These are phyloP conservation scores for Hebeloma cylindrosporum DNA, from an alignment of 768 basidiomycete genomes.

Conservation along the genomic window DNA sequence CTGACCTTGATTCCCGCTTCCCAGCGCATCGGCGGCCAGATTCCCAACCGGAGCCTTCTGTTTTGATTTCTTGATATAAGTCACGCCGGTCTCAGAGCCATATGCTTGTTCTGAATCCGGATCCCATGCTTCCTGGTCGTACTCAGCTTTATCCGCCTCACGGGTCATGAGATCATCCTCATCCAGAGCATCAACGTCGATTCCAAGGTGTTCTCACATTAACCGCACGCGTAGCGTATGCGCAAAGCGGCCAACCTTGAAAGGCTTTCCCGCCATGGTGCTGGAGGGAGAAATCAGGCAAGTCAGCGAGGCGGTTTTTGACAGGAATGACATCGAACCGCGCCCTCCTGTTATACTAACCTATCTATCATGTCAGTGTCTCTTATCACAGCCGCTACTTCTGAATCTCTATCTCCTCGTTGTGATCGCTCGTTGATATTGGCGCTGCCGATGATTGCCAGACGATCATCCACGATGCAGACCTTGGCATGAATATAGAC, in stretches of 20 bases:
- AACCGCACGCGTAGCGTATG: conserved; percentile 90
- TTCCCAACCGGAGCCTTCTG: conserved; percentile 32
- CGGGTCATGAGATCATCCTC: conserved; percentile 68
- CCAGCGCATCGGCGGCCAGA: conserved; percentile 36
- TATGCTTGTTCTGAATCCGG: conserved; percentile 66
- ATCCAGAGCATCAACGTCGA: conserved; percentile 87
- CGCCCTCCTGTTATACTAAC: conserved; percentile 38
- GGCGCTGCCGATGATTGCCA: conserved; percentile 93
- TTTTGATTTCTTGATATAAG: conserved; percentile 39
- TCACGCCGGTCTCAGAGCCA: conserved; percentile 43
- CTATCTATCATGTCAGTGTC: conserved; percentile 98
- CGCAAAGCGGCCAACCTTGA: conserved; percentile 95
- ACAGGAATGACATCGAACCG: neutral
- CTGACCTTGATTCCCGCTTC: conserved; percentile 53
- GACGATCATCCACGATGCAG: conserved; percentile 90
- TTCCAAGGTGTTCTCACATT: conserved; percentile 95
- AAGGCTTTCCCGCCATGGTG: conserved; percentile 91
- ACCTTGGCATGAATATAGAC: conserved; percentile 91
- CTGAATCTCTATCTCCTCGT: conserved; percentile 95
- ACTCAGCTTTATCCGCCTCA: conserved; percentile 48
- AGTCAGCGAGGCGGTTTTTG: neutral
- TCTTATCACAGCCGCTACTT: conserved; percentile 87
- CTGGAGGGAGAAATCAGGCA: conserved; percentile 38
- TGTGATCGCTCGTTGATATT: conserved; percentile 98
- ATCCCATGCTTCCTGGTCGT: conserved; percentile 67